Evolutionary conservation across 2,329 filamentous ascomycete species (phyloP).

Genomic region (Lachnum nothofagi): DNA sequence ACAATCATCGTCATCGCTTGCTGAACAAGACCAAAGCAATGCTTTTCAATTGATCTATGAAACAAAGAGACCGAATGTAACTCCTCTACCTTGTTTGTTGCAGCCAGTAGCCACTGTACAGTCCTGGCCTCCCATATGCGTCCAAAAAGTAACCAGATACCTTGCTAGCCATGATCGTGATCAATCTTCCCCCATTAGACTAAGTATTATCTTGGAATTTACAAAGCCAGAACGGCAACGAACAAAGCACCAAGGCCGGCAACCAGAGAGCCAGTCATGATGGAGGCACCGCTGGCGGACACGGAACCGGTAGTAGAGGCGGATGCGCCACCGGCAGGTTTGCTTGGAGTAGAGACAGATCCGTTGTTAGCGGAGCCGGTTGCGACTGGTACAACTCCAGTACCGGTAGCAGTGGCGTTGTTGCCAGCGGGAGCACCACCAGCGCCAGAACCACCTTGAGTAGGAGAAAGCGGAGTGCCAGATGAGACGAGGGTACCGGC

Average conservation of each 20-base stretch:
- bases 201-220: conserved; percentile 12
- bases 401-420: conserved; percentile 4
- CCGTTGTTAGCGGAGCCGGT: conserved; percentile 4
- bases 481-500: not conserved
- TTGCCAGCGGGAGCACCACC: not conserved
- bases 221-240: conserved; percentile 24
- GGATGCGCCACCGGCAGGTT: not conserved
- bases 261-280: conserved; percentile 19
- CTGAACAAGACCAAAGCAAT: too few relatives aligned
- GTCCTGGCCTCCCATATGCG: not conserved
- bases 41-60: not conserved
- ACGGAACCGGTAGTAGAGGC: conserved; percentile 8
- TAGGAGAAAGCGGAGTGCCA: conserved; percentile 5
- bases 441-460: not conserved
- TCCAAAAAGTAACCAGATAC: not conserved
- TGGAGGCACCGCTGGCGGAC: conserved; percentile 10
- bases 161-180: not conserved
- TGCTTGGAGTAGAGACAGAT: conserved; percentile 5
- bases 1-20: too few relatives aligned
- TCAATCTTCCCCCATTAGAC: not conserved
- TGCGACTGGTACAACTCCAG: not conserved
- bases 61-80: not conserved
- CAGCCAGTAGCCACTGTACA: not conserved
- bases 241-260: conserved; percentile 19
- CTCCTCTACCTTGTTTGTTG: not conserved